These are phyloP conservation scores for Leptomonas pyrrhocoris DNA, from an alignment of 208 protist genomes.

Conservation along the genomic window DNA sequence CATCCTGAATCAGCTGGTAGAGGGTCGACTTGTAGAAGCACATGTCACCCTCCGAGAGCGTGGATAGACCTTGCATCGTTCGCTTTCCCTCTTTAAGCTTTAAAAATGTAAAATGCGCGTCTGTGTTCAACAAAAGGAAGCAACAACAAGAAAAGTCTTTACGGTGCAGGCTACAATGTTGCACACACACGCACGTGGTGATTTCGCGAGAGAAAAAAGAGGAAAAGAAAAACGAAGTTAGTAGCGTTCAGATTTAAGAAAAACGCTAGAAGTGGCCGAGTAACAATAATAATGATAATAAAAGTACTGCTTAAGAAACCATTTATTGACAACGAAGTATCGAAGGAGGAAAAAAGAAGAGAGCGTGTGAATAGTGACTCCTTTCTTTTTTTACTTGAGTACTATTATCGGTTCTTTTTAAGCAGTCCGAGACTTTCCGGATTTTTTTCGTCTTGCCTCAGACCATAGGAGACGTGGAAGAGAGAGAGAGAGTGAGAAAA, in stretches of 20 bases:
- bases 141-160: not conserved
- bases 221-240: too few species aligned
- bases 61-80: constrained; percentile 28
- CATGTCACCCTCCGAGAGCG: constrained; percentile 50
- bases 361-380: too few species aligned
- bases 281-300: too few species aligned
- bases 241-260: too few species aligned
- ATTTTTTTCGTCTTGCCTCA: not conserved
- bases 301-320: too few species aligned
- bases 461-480: not conserved
- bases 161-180: too few species aligned
- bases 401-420: too few species aligned
- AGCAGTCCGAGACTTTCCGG: too few species aligned
- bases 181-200: too few species aligned
- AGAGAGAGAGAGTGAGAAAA: not conserved
- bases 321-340: too few species aligned
- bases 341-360: not conserved
- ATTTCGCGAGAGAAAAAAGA: too few species aligned
- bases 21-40: constrained; percentile 82
- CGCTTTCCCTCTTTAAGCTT: not conserved
- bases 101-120: not conserved
- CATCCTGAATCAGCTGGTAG: constrained; percentile 73
- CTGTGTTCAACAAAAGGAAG: not conserved
- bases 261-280: too few species aligned
- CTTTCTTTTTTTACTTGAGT: not conserved